Evolutionary conservation across 208 protist species (phyloP).

Genomic region (Naegleria gruberi): DNA sequence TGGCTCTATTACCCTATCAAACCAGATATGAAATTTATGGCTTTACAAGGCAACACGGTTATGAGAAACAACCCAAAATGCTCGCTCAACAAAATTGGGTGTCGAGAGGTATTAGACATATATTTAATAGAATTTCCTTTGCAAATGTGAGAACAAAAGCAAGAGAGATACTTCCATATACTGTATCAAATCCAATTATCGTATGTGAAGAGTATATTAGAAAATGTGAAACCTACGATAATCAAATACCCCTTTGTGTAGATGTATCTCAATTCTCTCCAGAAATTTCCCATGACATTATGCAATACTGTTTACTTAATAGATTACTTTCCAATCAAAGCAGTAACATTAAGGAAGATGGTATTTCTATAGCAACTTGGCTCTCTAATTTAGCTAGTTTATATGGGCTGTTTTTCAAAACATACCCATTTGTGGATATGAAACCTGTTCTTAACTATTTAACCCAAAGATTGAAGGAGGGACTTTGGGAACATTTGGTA

Average conservation of each 20-base stretch:
- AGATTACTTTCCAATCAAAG: not conserved
- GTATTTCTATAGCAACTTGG: not conserved
- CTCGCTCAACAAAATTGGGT: not conserved
- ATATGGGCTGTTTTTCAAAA: not conserved
- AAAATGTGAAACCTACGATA: conserved; percentile 3
- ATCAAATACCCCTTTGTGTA: not conserved
- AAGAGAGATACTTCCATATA: not conserved
- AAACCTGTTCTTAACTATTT: not conserved
- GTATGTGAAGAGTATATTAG: not conserved
- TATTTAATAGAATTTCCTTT: not conserved
- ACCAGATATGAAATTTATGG: conserved; percentile 5
- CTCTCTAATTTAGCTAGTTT: not conserved
- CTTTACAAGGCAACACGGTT: not conserved
- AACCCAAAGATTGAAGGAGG: not conserved
- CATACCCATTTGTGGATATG: not conserved
- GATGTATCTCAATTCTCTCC: not conserved
- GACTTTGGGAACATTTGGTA: conserved; percentile 7
- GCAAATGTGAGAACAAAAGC: not conserved
- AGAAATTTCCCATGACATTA: not conserved
- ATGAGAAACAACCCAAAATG: not conserved
- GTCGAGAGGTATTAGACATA: too few species aligned
- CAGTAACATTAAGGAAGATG: not conserved
- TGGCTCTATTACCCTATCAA: not conserved
- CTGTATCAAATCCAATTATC: not conserved
- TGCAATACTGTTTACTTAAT: not conserved